Evolutionary conservation across 208 protist genomes (phyloP), one percentile per base, ranked within the genome.

Genomic region (Trichomonas vaginalis): DNA sequence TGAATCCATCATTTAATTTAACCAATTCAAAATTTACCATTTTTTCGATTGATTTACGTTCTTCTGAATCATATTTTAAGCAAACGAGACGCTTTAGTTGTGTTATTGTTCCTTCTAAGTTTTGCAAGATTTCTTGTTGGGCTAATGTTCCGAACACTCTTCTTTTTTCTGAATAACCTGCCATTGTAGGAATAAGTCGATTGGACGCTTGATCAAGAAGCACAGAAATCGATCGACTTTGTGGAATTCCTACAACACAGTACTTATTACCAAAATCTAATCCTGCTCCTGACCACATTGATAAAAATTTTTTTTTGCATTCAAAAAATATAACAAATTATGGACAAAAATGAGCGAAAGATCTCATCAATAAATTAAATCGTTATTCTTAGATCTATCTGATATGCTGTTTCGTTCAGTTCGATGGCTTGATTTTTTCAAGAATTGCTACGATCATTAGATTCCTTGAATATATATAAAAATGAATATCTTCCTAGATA

Each of bases 231-330:
- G 40, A n/a, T 0, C 82, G 10, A 23, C 49, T 95, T 6, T 80
- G 37, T 10, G 95, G 86, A 35, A 96, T 88, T 48, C 51, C 47
- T 14, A 96, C 95, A 39, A 96, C 92, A 42, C 96, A 96, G 48
- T 96, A 95, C 40, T 96, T 42, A 40, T 96, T 96, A 14, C 96
- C 96, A 51, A 96, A 96, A 92, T 96, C 96, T 27, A 96, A 61
- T 27, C 62, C 96, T 56, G 96, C 95, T 4, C 83, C 96, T 35
- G 96, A 95, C 96, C 96, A 96, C 56, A 70, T 70, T 70, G n/a
- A n/a, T n/a, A n/a, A n/a, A n/a, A n/a, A n/a, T n/a, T n/a, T n/a
- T n/a, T n/a, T n/a, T n/a, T n/a, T n/a, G n/a, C n/a, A n/a, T n/a
- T n/a, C n/a, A n/a, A n/a, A n/a, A n/a, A n/a, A n/a, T n/a, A n/a